A percentile compares a stretch with the other conserved stretches of the same genome.
phyloP scores from a whole-genome alignment of 2,329 filamentous ascomycete species.

The Aspergillus aculeatus region DNA sequence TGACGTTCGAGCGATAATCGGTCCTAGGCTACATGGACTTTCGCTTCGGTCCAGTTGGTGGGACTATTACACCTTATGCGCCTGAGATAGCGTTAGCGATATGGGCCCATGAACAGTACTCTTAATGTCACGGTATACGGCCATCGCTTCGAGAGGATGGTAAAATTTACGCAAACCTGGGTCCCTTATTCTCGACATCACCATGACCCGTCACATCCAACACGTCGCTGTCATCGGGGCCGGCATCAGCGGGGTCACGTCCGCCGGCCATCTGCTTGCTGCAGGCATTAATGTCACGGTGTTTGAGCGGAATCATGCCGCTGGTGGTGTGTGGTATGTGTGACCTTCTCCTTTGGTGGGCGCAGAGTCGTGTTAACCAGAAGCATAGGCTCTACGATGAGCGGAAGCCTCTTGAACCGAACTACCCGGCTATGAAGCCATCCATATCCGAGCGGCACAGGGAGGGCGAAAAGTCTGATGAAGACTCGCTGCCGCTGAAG shows the following conservation, averaged over 20 bases:
- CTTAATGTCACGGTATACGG: background rate
- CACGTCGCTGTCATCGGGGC: slow-evolving; percentile 52
- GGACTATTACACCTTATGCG: slow-evolving; percentile 11
- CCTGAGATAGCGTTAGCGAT: slow-evolving; percentile 9
- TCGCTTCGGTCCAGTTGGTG: background rate
- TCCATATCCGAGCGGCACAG: slow-evolving; percentile 14
- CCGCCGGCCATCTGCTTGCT: slow-evolving; percentile 48
- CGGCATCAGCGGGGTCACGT: slow-evolving; percentile 52
- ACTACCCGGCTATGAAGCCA: slow-evolving; percentile 35
- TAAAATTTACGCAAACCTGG: background rate
- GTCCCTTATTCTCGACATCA: background rate
- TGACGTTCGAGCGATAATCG: background rate
- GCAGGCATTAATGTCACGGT: slow-evolving; percentile 52
- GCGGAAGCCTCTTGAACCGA: slow-evolving; percentile 48
- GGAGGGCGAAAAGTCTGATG: background rate
- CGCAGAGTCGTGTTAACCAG: background rate
- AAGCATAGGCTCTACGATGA: slow-evolving; percentile 51
- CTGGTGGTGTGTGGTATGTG: slow-evolving; percentile 58
- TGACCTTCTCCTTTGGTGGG: too few relatives aligned
- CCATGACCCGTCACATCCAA: slow-evolving; percentile 24
- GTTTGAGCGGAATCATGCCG: slow-evolving; percentile 53
- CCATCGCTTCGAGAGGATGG: background rate
- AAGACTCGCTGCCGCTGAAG: slow-evolving; percentile 18
- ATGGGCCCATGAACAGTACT: background rate
- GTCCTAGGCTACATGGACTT: background rate